Base-by-base conservation (phyloP, 208 protist species). In the Crithidia bombi region DNA sequence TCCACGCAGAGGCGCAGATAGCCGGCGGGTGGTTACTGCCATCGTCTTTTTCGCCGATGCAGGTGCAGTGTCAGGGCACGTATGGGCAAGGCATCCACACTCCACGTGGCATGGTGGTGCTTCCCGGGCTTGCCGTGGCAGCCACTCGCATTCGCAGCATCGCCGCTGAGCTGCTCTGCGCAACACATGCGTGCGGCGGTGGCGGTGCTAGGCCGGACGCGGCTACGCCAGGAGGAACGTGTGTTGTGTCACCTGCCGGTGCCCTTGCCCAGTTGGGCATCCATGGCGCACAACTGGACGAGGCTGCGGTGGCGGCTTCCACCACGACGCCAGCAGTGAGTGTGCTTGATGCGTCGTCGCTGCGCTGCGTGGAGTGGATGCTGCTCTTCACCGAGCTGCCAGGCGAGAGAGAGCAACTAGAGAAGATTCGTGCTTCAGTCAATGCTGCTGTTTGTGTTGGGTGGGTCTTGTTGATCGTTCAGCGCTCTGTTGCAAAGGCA, bases 381-480 rank as follows among this genome's bases (percentile, higher is more conserved):
- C 61, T 90, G 10, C 72, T 90, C 33, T 85, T 92, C 41, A 67
- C 67, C 14, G 49, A 65, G 11, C 66, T 84, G 38, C 78, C 86
- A 3, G 47, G 49, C 10, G 57, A 64, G 12, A 17, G n/a, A 51
- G 36, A 23, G 52, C 0, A 69, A 15, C 39, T 69, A 26, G 59
- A 0, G 47, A 32, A 21, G 3, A 56, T 78, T n/a, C 62, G 36
- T 11, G 39, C 35, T 2, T 46, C 63, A 0, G 35, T 84, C 25
- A 33, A 67, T 41, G 25, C 5, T 3, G 10, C 25, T 19, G 65
- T 74, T 0, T 26, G 21, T 10, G 19, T 17, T 6, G 79, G 74
- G 2, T 57, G 75, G 55, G 83, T 89, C 5, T 44, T 91, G 30
- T 59, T 94, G 23, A 73, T 81, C 1, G 75, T 91, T 3, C 75